Conservation (phyloP, 306 rosid genomes). For the Sechiopsis laciniata region DNA sequence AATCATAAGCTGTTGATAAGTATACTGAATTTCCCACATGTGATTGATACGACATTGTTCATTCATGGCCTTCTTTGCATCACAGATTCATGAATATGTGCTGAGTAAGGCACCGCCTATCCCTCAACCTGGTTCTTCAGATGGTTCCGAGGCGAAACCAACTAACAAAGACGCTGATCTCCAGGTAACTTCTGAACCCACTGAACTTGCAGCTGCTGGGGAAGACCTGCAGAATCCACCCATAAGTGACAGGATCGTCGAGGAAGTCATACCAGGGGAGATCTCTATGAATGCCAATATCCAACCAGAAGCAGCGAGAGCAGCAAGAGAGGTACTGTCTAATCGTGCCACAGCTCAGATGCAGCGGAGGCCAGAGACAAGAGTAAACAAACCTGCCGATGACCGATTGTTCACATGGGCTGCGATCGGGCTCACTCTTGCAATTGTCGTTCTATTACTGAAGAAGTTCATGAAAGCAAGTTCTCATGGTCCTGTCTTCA, state of each 20-base stretch:
- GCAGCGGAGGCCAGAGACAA: conserved; percentile 37
- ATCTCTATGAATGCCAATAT: conserved; percentile 30
- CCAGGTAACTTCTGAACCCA: conserved; percentile 28
- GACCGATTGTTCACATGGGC: conserved; percentile 87
- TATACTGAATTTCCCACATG: too few relatives aligned
- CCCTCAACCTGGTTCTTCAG: conserved; percentile 49
- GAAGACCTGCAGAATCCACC: conserved; percentile 38
- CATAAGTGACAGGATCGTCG: conserved; percentile 33
- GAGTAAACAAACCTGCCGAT: conserved; percentile 49
- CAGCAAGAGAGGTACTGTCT: conserved; percentile 37
- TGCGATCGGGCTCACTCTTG: conserved; percentile 83
- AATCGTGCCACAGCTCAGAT: conserved; percentile 32
- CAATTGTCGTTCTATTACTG: conserved; percentile 70
- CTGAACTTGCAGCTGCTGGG: conserved; percentile 31
- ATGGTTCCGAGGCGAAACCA: conserved; percentile 39
- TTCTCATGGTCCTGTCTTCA: conserved; percentile 65
- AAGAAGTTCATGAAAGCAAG: conserved; percentile 75
- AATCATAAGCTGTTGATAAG: too few relatives aligned
- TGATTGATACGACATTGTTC: neutral
- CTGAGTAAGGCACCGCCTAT: conserved; percentile 67
- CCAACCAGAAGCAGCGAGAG: conserved; percentile 28
- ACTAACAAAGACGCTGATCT: conserved; percentile 33
- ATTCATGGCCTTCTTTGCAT: conserved; percentile 10
- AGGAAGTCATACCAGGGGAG: conserved; percentile 39
- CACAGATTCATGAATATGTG: conserved; percentile 79